Evolutionary conservation across 179 eudicot species (phyloP).

Genomic region (Monotropa hypopitys): DNA sequence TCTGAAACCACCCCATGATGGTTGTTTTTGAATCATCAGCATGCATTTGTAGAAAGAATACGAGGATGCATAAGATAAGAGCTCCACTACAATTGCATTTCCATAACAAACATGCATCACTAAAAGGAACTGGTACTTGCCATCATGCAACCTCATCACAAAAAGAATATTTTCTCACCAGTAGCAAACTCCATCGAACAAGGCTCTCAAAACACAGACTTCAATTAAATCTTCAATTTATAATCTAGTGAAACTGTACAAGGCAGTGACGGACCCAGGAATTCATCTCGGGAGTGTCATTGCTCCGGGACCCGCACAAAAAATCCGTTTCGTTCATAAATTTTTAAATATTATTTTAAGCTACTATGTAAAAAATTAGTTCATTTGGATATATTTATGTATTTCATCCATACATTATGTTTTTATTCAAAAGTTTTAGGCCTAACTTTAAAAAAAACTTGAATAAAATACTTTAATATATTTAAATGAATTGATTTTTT

Average conservation of each 20-base stretch:
- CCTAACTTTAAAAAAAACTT: too few species aligned
- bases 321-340: too few species aligned
- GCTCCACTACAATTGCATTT: not conserved
- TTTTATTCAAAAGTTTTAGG: too few species aligned
- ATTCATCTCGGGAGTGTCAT: too few species aligned
- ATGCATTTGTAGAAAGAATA: slow-evolving; percentile 60
- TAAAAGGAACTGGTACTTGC: slow-evolving; percentile 29
- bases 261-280: too few species aligned
- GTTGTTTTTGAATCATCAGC: slow-evolving; percentile 84
- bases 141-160: slow-evolving; percentile 99
- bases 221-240: not conserved
- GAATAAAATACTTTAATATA: too few species aligned
- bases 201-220: slow-evolving; percentile 35
- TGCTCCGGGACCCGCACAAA: too few species aligned
- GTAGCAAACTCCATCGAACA: slow-evolving; percentile 99
- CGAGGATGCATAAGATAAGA: not conserved
- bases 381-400: too few species aligned
- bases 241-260: not conserved
- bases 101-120: not conserved
- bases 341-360: too few species aligned
- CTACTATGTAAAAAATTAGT: too few species aligned
- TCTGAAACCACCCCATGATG: slow-evolving; percentile 66
- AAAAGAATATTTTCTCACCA: slow-evolving; percentile 84
- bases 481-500: too few species aligned
- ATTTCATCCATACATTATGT: too few species aligned